Base-by-base conservation (phyloP, 148 eudicot genomes). In the Chenopodium suecicum region DNA sequence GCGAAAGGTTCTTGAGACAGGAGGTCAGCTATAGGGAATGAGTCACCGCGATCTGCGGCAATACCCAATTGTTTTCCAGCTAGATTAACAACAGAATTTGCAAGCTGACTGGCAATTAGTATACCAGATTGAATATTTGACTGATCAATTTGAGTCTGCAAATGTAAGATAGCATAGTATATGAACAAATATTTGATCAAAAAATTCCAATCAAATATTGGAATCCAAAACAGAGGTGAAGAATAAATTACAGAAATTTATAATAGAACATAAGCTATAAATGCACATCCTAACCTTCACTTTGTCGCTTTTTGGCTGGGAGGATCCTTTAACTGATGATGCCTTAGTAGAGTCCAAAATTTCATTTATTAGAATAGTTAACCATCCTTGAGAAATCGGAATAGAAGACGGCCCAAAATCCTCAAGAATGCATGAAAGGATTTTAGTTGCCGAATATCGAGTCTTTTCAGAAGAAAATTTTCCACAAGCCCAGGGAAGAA, bases 321-420 rank as follows among this genome's bases (percentile, higher is more conserved):
- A 73, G 83, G 48, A 90, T 80, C 90, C 99, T 87, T 92, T 91
- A 75, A 75, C 68, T 70, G 92, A 89, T 74, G 83, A 71, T 64
- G 72, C 81, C 87, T 94, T 92, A 31, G 80, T 85, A 76, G 89
- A 84, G 56, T 80, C 84, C 84, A 97, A 78, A 82, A 92, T 80
- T 86, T 94, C 95, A 83, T 82, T 84, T n/a, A 97, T 84, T 81
- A 94, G 82, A 78, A 97, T 83, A 88, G 93, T 84, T 85, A 97
- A 86, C 99, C 99, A 97, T 79, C 88, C 98, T 86, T 94, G 98
- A 85, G 99, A 97, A 74, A 97, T 89, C 0, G 95, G 92, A 66
- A 97, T 77, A 46, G 98, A 91, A 75, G 89, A 87, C 56, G 99
- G 94, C 44, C 99, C 99, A 86, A 90, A 88, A 84, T 94, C 98